A percentile compares a stretch with the other conserved stretches of the same genome.
phyloP scores from a whole-genome alignment of 75 land plant species.

The Picea glauca region DNA sequence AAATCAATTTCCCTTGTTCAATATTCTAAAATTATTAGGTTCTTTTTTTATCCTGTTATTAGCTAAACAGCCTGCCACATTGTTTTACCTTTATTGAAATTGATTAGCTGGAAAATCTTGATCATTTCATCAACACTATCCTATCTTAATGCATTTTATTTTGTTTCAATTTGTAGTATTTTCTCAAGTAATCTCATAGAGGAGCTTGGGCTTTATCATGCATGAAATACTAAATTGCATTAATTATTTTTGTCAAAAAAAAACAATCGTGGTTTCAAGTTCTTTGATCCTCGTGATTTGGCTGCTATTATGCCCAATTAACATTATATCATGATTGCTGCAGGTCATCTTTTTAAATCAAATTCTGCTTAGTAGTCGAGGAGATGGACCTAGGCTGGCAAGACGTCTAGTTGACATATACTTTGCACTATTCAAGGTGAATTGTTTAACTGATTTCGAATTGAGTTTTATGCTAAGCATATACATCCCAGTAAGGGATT shows the following conservation, averaged over 20 bases:
- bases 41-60: no score
- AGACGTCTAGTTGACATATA: constrained; percentile 90
- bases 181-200: no score
- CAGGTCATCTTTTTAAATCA: constrained; percentile 95
- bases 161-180: no score
- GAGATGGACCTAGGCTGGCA: constrained; percentile 92
- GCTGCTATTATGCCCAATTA: background rate
- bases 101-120: no score
- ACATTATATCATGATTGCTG: constrained; percentile 13
- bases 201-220: background rate
- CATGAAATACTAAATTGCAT: background rate
- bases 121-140: no score
- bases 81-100: no score
- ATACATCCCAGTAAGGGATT: background rate
- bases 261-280: background rate
- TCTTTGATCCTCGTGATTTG: background rate
- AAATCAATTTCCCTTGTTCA: no score
- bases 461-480: background rate
- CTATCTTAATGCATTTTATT: no score
- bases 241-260: background rate
- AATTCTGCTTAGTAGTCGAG: constrained; percentile 63
- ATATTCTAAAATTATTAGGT: no score
- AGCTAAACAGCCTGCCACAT: no score
- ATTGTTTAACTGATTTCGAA: background rate
- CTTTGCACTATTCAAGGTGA: constrained; percentile 91